Evolutionary conservation across 768 basidiomycete genomes (phyloP).

Genomic region (Boletus insuetus): DNA sequence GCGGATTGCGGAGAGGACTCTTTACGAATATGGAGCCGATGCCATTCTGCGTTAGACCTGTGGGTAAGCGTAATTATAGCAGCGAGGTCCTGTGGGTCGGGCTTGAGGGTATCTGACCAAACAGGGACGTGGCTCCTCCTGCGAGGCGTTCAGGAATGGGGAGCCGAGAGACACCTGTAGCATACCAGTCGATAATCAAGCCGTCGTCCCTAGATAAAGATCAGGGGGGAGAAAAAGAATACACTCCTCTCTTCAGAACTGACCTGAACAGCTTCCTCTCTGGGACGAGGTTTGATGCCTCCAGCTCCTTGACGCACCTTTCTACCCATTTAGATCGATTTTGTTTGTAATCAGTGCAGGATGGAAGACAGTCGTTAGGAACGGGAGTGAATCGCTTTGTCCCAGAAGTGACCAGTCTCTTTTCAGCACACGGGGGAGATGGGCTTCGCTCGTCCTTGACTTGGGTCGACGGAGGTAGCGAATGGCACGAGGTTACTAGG

Average conservation of each 20-base stretch:
- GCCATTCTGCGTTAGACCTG: slow-evolving; percentile 23
- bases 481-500: too few species aligned
- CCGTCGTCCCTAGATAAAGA: slow-evolving; percentile 26
- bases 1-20: not conserved
- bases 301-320: slow-evolving; percentile 17
- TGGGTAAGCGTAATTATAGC: slow-evolving; percentile 25
- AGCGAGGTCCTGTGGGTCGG: slow-evolving; percentile 26
- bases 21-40: not conserved
- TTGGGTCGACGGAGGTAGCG: not conserved
- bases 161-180: not conserved
- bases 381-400: slow-evolving; percentile 29
- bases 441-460: slow-evolving; percentile 23
- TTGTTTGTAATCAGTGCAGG: slow-evolving; percentile 15
- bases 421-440: slow-evolving; percentile 13
- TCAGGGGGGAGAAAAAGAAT: not conserved
- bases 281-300: slow-evolving; percentile 18
- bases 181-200: slow-evolving; percentile 30
- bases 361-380: slow-evolving; percentile 24
- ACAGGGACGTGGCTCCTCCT: slow-evolving; percentile 32
- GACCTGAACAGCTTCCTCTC: slow-evolving; percentile 29
- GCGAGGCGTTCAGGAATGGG: not conserved
- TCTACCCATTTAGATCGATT: slow-evolving; percentile 24
- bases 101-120: slow-evolving; percentile 31
- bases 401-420: slow-evolving; percentile 24
- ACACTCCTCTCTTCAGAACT: not conserved